Conservation (phyloP, 257 asterid species). For the Linaria vulgaris region DNA sequence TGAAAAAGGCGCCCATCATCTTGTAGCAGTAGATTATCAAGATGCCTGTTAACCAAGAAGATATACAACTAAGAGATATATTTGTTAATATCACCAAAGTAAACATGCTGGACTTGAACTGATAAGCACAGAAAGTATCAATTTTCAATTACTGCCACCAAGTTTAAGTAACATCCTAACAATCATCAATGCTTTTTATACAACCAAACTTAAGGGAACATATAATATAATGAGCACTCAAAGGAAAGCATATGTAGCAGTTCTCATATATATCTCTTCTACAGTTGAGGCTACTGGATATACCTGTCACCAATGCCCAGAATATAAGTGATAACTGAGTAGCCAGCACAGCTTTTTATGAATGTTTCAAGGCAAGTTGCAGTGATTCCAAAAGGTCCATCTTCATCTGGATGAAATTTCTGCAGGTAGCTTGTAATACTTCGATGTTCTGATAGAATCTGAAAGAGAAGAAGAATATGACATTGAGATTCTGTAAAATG, state of each 20-base stretch:
- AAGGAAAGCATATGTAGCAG: neutral
- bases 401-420: slow-evolving; percentile 89
- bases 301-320: slow-evolving; percentile 99
- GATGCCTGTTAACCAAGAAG: slow-evolving; percentile 70
- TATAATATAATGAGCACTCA: neutral
- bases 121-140: neutral
- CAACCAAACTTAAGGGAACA: neutral
- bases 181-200: slow-evolving; percentile 4
- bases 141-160: neutral
- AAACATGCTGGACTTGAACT: slow-evolving; percentile 5
- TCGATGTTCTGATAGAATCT: slow-evolving; percentile 98
- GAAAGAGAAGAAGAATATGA: slow-evolving; percentile 29
- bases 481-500: neutral
- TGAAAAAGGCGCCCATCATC: slow-evolving; percentile 97
- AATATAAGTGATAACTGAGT: slow-evolving; percentile 96
- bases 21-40: slow-evolving; percentile 89
- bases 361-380: slow-evolving; percentile 94
- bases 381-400: slow-evolving; percentile 93
- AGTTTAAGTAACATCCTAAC: neutral
- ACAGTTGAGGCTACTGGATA: slow-evolving; percentile 18
- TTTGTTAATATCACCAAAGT: slow-evolving; percentile 10
- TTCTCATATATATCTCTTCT: neutral
- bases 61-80: slow-evolving; percentile 23
- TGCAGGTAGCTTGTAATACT: slow-evolving; percentile 90
- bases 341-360: slow-evolving; percentile 98